Percentiles rank a stretch among this genome's conserved stretches.
Conservation (phyloP, 768 basidiomycete genomes). For the Cubamyces sp. region DNA sequence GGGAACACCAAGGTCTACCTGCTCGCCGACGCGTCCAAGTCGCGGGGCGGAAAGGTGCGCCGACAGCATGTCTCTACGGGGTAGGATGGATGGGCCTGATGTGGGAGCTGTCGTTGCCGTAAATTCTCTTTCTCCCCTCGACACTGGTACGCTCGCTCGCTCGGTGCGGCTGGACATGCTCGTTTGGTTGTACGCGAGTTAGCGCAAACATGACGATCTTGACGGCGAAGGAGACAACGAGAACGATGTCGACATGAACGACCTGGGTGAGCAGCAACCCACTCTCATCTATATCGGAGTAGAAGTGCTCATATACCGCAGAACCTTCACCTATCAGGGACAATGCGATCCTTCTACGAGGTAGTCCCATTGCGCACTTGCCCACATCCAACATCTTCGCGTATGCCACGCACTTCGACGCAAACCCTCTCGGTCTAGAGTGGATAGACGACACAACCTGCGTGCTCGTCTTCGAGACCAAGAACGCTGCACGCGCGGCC, state of each 20-base stretch:
- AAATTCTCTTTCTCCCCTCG: constrained; percentile 8
- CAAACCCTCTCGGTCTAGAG: constrained; percentile 75
- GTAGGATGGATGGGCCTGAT: constrained; percentile 49
- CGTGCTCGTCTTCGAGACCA: constrained; percentile 72
- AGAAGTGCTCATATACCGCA: constrained; percentile 1
- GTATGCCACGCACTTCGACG: constrained; percentile 79
- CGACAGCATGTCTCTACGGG: constrained; percentile 43
- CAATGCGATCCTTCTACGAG: constrained; percentile 75
- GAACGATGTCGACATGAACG: constrained; percentile 33
- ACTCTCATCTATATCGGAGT: background rate
- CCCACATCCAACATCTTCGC: constrained; percentile 80
- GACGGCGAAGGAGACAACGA: constrained; percentile 43
- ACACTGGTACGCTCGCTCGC: background rate
- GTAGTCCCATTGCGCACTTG: constrained; percentile 72
- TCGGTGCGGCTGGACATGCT: background rate
- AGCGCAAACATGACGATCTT: constrained; percentile 54
- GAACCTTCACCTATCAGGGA: constrained; percentile 53
- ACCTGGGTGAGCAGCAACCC: constrained; percentile 16
- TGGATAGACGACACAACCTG: constrained; percentile 88
- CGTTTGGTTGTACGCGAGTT: constrained; percentile 26
- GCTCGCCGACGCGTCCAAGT: constrained; percentile 65
- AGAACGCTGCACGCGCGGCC: constrained; percentile 54
- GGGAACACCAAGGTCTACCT: constrained; percentile 77
- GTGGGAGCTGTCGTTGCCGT: constrained; percentile 31
- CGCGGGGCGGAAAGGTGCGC: constrained; percentile 75